These are phyloP conservation scores for Diaporthe ampelina DNA, from an alignment of 2,329 filamentous ascomycete species.

Conservation along the genomic window DNA sequence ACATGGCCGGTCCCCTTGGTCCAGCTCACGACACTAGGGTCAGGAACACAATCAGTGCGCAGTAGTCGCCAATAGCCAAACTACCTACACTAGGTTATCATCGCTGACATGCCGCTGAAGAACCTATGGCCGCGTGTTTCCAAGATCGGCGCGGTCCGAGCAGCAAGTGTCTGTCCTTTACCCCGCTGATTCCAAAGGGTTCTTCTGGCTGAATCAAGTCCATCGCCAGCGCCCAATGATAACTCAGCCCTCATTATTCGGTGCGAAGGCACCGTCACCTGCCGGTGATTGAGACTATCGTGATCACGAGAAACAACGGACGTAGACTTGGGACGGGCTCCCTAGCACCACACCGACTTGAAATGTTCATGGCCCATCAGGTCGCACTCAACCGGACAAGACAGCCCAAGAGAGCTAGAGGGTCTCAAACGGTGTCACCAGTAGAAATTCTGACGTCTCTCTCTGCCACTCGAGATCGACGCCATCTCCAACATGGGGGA, in stretches of 20 bases:
- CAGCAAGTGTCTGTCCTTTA: neutral
- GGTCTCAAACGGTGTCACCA: slow-evolving; percentile 10
- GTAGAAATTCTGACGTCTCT: slow-evolving; percentile 10
- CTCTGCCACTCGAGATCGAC: slow-evolving; percentile 1
- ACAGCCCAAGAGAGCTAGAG: slow-evolving; percentile 27
- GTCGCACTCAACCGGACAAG: neutral
- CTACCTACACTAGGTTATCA: neutral
- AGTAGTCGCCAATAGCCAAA: slow-evolving; percentile 10
- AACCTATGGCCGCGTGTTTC: slow-evolving; percentile 9
- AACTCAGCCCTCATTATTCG: neutral
- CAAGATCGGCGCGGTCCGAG: slow-evolving; percentile 34
- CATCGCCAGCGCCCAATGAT: neutral
- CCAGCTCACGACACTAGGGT: too few relatives aligned
- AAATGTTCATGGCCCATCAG: neutral
- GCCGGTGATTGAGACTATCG: neutral
- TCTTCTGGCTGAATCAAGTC: neutral
- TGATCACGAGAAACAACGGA: neutral
- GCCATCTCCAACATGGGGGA: neutral
- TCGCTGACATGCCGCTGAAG: slow-evolving; percentile 13
- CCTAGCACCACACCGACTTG: too few relatives aligned
- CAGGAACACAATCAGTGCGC: neutral
- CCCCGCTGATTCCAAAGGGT: neutral
- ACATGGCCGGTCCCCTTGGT: neutral
- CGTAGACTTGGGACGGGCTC: neutral
- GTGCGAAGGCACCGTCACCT: neutral